phyloP scores from a whole-genome alignment of 192 early-diverging fungal species.

The Podila epicladia region DNA sequence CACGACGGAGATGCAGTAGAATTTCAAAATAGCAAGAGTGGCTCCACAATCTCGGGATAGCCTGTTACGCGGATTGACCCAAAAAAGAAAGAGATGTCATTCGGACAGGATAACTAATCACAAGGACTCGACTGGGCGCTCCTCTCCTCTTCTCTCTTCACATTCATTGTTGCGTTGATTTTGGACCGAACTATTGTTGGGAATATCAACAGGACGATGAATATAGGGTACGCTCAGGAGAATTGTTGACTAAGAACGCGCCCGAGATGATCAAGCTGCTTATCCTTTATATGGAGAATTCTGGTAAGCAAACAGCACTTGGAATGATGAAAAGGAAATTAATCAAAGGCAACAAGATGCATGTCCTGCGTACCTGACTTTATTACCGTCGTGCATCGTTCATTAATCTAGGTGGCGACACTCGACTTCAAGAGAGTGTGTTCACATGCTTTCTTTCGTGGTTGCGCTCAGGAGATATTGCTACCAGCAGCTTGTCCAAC shows the following conservation, averaged over 20 bases:
- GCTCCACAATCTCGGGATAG: too few relatives aligned
- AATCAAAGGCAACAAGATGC: neutral
- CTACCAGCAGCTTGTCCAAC: conserved; percentile 64
- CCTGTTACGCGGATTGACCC: too few relatives aligned
- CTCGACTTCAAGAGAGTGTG: conserved; percentile 68
- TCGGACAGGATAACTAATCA: too few relatives aligned
- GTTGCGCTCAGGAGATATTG: conserved; percentile 85
- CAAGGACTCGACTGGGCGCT: too few relatives aligned
- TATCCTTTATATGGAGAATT: conserved; percentile 72
- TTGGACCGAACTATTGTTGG: neutral
- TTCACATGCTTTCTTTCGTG: conserved; percentile 85
- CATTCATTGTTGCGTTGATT: conserved; percentile 6
- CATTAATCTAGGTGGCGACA: conserved; percentile 53
- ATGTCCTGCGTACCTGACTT: neutral
- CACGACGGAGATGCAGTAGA: too few relatives aligned
- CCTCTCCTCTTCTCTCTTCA: neutral
- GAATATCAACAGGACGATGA: conserved; percentile 62
- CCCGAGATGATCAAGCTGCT: conserved; percentile 77
- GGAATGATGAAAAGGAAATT: neutral
- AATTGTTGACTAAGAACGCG: conserved; percentile 73
- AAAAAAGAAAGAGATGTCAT: too few relatives aligned
- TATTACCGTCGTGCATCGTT: neutral
- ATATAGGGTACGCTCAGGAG: conserved; percentile 62
- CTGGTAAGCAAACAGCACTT: conserved; percentile 51
- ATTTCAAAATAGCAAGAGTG: too few relatives aligned